Evolutionary conservation across 176 grass and related monocot species (phyloP), one percentile per base, ranked within the genome.

Genomic region (Pontederia crassipes): DNA sequence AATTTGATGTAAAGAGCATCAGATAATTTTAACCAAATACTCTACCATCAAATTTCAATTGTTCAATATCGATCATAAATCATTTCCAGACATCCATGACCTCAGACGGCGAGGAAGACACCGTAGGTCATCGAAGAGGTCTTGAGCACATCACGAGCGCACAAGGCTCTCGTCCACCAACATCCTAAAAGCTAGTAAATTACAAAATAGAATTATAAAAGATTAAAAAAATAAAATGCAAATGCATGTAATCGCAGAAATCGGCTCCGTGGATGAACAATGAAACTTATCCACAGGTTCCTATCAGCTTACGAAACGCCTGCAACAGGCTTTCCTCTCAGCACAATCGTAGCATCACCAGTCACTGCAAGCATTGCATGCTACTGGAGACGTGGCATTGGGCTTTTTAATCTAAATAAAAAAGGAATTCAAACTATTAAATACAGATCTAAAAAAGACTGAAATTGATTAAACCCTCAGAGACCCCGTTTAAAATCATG

Each of bases 401-500:
- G 79, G 76, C 84, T 76, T 1, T 1, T 2, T 9, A 18, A 4
- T 54, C 0, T 9, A n/a, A 2, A 47, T n/a, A 26, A 0, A 3
- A 35, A 10, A 8, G 2, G 10, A 26, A 4, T 7, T 12, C 0
- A 15, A 35, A 15, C 1, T 8, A 59, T 12, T 28, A 7, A 20
- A 1, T 24, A 1, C 20, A 24, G 20, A 24, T 24, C 20, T 59
- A 2, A 12, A 59, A 13, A 59, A 8, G 10, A 57, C 17, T 18
- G 17, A 9, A 2, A 57, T 12, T 18, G 55, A 50, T 27, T 12
- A 9, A 62, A 50, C 78, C 83, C 80, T 95, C 90, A 89, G 82
- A 63, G 82, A 95, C 82, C 82, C 32, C 74, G 49, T 74, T 80
- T 80, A 83, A 89, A 89, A 95, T 95, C 90, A 95, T 52, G 32